These are phyloP conservation scores for Sistotremastrum suecicum DNA, from an alignment of 768 basidiomycete genomes.

Conservation along the genomic window DNA sequence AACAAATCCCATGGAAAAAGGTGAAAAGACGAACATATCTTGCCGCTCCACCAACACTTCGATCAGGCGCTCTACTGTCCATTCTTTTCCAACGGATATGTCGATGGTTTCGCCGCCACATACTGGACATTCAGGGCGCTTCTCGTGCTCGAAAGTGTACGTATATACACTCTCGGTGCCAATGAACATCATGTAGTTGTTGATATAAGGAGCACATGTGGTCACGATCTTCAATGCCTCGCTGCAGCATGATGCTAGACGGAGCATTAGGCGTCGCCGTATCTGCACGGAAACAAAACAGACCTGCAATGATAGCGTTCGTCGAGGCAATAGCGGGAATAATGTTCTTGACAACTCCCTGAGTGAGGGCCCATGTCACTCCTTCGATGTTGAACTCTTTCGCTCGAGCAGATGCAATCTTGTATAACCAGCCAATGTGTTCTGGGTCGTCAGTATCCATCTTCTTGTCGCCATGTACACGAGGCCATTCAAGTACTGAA, in stretches of 20 bases:
- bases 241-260: conserved; percentile 85
- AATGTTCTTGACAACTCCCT: conserved; percentile 99
- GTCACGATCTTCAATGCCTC: conserved; percentile 99
- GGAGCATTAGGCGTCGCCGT: conserved; percentile 3
- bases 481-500: conserved; percentile 97
- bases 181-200: conserved; percentile 98
- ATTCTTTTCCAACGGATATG: conserved; percentile 50
- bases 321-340: conserved; percentile 98
- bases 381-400: conserved; percentile 95
- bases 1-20: neutral
- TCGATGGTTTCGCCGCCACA: conserved; percentile 87
- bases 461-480: conserved; percentile 84
- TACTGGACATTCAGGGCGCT: conserved; percentile 86
- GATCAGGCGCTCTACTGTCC: conserved; percentile 77
- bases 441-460: conserved; percentile 96
- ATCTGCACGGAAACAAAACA: conserved; percentile 7
- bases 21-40: conserved; percentile 49
- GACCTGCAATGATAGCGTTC: conserved; percentile 95
- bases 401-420: conserved; percentile 66
- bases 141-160: conserved; percentile 93
- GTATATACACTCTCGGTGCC: conserved; percentile 96
- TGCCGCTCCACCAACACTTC: conserved; percentile 79
- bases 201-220: conserved; percentile 82
- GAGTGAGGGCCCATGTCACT: conserved; percentile 93
- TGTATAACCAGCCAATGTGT: conserved; percentile 89